Evolutionary conservation across 2,329 filamentous ascomycete genomes (phyloP).

Genomic region (Chaetoscypha palmicola): DNA sequence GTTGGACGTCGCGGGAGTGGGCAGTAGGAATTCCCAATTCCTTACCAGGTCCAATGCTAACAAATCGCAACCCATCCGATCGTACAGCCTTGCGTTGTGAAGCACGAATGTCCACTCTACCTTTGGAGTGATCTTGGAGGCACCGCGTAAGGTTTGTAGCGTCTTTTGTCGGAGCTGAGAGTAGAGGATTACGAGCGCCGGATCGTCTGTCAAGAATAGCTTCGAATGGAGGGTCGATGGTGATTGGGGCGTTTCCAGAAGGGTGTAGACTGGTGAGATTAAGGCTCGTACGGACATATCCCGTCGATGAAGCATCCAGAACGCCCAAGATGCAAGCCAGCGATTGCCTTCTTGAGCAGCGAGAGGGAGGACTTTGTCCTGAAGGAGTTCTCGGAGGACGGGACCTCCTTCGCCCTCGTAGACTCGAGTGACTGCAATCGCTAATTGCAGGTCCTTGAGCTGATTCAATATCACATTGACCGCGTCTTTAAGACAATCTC

Average conservation of each 20-base stretch:
- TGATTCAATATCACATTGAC: conserved; percentile 82
- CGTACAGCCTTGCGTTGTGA: conserved; percentile 76
- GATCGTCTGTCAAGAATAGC: conserved; percentile 83
- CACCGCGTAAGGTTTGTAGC: conserved; percentile 77
- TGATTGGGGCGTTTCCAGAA: conserved; percentile 62
- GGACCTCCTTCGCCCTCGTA: conserved; percentile 81
- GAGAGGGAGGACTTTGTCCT: conserved; percentile 69
- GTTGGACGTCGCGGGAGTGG: conserved; percentile 32
- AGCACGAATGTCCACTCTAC: conserved; percentile 86
- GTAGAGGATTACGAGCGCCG: conserved; percentile 81
- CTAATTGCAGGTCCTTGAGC: conserved; percentile 81
- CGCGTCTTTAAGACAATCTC: conserved; percentile 76
- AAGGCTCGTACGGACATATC: conserved; percentile 80
- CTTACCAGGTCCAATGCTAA: conserved; percentile 78
- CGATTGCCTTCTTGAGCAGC: conserved; percentile 78
- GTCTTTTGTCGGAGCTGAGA: conserved; percentile 75
- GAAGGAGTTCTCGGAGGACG: conserved; percentile 64
- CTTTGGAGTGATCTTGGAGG: conserved; percentile 68
- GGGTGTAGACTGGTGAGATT: conserved; percentile 69
- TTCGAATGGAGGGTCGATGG: conserved; percentile 63
- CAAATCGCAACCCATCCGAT: conserved; percentile 88
- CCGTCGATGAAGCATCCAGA: conserved; percentile 78
- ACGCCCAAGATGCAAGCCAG: conserved; percentile 93
- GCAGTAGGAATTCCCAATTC: conserved; percentile 74
- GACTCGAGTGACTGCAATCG: conserved; percentile 77